phyloP scores from a whole-genome alignment of 306 rosid species.

The Arachis stenosperma region DNA sequence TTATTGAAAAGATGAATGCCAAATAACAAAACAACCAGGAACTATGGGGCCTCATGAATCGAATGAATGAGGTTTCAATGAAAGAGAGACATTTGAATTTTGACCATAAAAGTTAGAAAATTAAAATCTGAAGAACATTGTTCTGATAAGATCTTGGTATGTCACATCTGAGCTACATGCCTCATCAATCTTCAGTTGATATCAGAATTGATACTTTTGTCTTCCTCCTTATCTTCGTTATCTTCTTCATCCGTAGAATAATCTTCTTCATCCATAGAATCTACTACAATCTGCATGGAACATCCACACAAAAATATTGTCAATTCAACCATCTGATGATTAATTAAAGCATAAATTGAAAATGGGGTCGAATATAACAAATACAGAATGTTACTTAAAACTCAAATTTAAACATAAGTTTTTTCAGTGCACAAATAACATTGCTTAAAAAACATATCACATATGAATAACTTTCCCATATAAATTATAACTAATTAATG shows the following conservation, averaged over 20 bases:
- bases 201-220: neutral
- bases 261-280: neutral
- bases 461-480: neutral
- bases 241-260: too few relatives aligned
- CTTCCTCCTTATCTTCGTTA: neutral
- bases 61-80: neutral
- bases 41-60: too few relatives aligned
- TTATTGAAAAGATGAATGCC: too few relatives aligned
- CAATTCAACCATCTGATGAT: neutral
- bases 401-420: too few relatives aligned
- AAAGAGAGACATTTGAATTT: neutral
- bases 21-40: neutral
- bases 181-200: neutral
- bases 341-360: neutral
- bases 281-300: neutral
- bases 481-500: too few relatives aligned
- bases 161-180: neutral
- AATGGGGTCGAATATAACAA: neutral
- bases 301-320: neutral
- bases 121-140: neutral
- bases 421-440: too few relatives aligned
- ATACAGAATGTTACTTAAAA: neutral
- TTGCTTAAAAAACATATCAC: too few relatives aligned
- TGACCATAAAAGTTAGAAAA: neutral
- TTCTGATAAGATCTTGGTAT: neutral